Evolutionary conservation across 2,329 filamentous ascomycete genomes (phyloP), one percentile per base, ranked within the genome.

Genomic region (Cercospora beticola): DNA sequence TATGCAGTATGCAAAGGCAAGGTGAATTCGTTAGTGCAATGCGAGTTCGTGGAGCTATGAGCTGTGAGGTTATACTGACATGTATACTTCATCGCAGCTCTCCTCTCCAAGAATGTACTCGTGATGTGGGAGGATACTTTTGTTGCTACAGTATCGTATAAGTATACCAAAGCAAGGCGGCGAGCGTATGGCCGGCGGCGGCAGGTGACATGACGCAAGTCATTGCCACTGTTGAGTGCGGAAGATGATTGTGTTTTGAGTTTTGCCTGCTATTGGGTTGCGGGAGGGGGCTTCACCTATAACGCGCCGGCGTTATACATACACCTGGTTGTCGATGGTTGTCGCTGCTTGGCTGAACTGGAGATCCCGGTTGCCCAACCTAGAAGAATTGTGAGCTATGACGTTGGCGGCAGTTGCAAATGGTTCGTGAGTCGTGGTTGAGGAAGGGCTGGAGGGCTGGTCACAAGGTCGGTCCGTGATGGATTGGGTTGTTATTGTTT

Each of bases 301-400:
- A 60, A 40, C 21, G 40, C 21, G 18, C n/a, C 57, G 9, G 57
- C 30, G 30, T 60, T 60, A 60, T 60, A 33, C 57, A 60, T 60
- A 60, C 57, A 60, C 57, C 57, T 60, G 57, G 57, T 60, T 60
- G 57, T 60, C 36, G 36, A 33, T 14, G 28, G 16, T 18, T n/a
- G 56, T 59, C n/a, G 56, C 16, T 59, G 56, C 28, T 28, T 59
- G 57, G 57, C 33, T 59, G 57, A 23, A 21, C 6, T 14, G n/a
- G 18, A 52, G 46, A 23, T 52, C 46, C 46, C 18, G 46, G 18
- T 52, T 52, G 46, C 18, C 46, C 21, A 52, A 23, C 46, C 36
- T 52, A 14, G 46, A 52, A 23, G 21, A 21, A 12, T 21, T 26
- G 21, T 12, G 18, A 52, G 46, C 46, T 52, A 52, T 23, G 46